Percentiles rank a stretch among this genome's conserved stretches.
Conservation (phyloP, 305 asterid species). For the Fraxinus baroniana region DNA sequence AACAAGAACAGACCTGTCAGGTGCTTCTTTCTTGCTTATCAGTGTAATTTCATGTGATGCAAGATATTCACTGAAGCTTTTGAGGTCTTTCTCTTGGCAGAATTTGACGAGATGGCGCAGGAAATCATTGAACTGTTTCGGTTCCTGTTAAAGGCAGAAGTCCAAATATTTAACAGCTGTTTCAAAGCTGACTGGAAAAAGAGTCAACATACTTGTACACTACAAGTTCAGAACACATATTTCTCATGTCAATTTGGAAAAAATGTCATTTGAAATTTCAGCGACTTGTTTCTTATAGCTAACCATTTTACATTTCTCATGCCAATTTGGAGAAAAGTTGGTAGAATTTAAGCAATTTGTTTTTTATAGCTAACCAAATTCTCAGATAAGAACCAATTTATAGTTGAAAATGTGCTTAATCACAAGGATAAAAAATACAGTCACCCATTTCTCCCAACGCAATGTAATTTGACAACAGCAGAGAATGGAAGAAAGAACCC, state of each 20-base stretch:
- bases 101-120: constrained; percentile 46
- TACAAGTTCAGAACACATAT: neutral
- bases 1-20: constrained; percentile 59
- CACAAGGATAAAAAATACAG: neutral
- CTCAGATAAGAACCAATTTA: neutral
- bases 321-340: neutral
- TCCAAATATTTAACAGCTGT: neutral
- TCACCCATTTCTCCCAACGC: neutral
- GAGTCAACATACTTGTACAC: neutral
- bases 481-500: neutral
- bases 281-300: neutral
- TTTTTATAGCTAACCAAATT: neutral
- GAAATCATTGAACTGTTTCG: constrained; percentile 78
- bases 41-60: constrained; percentile 45
- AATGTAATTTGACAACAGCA: neutral
- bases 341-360: neutral
- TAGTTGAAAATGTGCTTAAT: neutral
- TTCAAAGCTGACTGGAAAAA: neutral
- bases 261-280: neutral
- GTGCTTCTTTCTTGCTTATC: constrained; percentile 72
- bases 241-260: neutral
- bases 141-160: constrained; percentile 52
- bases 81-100: constrained; percentile 52
- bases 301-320: neutral
- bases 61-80: constrained; percentile 48